Conservation (phyloP, 768 basidiomycete species). For the Russula olivacea region DNA sequence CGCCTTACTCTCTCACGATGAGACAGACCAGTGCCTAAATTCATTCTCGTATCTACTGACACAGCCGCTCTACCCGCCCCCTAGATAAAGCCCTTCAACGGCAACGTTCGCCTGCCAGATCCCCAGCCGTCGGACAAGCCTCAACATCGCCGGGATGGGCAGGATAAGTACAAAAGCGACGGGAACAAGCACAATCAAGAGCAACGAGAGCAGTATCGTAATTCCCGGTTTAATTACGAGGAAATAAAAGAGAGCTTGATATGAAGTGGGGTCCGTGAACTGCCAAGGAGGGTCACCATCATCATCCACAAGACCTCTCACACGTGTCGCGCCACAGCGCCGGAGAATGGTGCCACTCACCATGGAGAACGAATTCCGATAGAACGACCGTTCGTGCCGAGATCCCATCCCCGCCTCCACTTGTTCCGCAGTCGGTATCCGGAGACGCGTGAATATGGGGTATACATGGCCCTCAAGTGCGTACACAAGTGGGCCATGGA, state of each 20-base stretch:
- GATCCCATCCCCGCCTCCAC: slow-evolving; percentile 40
- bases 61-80: slow-evolving; percentile 31
- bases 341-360: slow-evolving; percentile 36
- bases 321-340: slow-evolving; percentile 14
- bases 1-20: not conserved
- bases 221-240: slow-evolving; percentile 81
- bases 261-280: slow-evolving; percentile 80
- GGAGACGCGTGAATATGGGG: slow-evolving; percentile 67
- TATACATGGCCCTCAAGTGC: slow-evolving; percentile 58
- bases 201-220: slow-evolving; percentile 57
- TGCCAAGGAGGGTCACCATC: slow-evolving; percentile 28
- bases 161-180: slow-evolving; percentile 53
- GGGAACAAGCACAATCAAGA: slow-evolving; percentile 50
- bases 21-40: not conserved
- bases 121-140: slow-evolving; percentile 60
- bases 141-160: slow-evolving; percentile 62
- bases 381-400: slow-evolving; percentile 60
- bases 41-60: not conserved
- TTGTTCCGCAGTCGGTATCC: slow-evolving; percentile 44
- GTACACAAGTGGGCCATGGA: slow-evolving; percentile 63
- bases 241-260: slow-evolving; percentile 84
- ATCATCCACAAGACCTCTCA: slow-evolving; percentile 1
- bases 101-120: slow-evolving; percentile 83
- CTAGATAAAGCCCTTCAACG: slow-evolving; percentile 57
- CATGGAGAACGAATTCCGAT: slow-evolving; percentile 78